phyloP scores from a whole-genome alignment of 2,329 filamentous ascomycete species.

The Thelonectria discophora region DNA sequence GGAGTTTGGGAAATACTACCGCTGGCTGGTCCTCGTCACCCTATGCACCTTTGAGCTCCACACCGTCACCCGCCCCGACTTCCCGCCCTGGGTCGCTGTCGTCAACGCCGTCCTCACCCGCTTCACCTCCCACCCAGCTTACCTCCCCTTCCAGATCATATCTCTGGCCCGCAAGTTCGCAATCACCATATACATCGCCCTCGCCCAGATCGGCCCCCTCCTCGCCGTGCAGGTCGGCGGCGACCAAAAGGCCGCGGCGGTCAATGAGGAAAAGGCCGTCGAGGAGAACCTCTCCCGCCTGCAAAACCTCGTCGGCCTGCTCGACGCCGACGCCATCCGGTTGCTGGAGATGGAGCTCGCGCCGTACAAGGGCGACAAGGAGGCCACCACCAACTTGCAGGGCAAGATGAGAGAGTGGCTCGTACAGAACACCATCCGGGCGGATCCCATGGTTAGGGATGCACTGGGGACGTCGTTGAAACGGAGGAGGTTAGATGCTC shows the following conservation, averaged over 20 bases:
- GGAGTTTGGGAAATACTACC: slow-evolving; percentile 72
- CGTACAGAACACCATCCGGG: slow-evolving; percentile 83
- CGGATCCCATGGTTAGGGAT: slow-evolving; percentile 82
- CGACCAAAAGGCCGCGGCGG: slow-evolving; percentile 33
- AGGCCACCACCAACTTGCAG: slow-evolving; percentile 66
- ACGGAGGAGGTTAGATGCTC: slow-evolving; percentile 68
- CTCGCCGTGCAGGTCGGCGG: slow-evolving; percentile 52
- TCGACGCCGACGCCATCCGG: slow-evolving; percentile 75
- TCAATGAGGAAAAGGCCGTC: slow-evolving; percentile 58
- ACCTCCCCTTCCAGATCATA: slow-evolving; percentile 87
- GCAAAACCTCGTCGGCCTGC: slow-evolving; percentile 63
- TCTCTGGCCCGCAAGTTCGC: slow-evolving; percentile 77
- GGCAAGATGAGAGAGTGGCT: slow-evolving; percentile 85
- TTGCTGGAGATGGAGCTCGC: slow-evolving; percentile 81
- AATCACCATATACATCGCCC: slow-evolving; percentile 82
- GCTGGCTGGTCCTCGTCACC: slow-evolving; percentile 65
- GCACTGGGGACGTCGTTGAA: slow-evolving; percentile 76
- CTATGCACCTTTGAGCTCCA: slow-evolving; percentile 67
- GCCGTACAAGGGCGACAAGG: slow-evolving; percentile 79
- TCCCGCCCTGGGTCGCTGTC: slow-evolving; percentile 56
- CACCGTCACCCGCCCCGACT: slow-evolving; percentile 62
- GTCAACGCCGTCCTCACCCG: slow-evolving; percentile 56
- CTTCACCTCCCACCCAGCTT: slow-evolving; percentile 62
- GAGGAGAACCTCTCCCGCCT: slow-evolving; percentile 74
- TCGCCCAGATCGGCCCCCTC: slow-evolving; percentile 81